These are phyloP conservation scores for Capsicum chinense DNA, from an alignment of 257 asterid genomes.

Conservation along the genomic window DNA sequence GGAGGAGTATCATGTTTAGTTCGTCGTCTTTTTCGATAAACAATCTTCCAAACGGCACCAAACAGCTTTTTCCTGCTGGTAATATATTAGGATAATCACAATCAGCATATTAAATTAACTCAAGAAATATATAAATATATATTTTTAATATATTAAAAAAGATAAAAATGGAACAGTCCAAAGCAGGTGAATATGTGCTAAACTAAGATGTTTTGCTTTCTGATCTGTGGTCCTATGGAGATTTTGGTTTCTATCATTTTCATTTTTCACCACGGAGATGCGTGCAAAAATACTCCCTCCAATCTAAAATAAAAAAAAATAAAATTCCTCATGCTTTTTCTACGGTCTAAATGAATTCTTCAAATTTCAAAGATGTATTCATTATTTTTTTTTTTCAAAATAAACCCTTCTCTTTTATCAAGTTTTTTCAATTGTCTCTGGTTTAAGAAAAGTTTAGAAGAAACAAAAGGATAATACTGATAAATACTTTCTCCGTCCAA, in stretches of 20 bases:
- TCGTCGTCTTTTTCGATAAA: background rate
- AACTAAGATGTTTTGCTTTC: background rate
- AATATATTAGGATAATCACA: background rate
- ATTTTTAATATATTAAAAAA: background rate
- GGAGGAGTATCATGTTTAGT: background rate
- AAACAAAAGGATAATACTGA: no score
- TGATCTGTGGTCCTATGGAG: background rate
- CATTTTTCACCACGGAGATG: constrained; percentile 7
- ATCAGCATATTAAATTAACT: background rate
- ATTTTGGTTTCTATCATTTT: constrained; percentile 12
- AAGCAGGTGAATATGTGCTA: background rate
- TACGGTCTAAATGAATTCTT: no score
- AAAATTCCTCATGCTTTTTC: no score
- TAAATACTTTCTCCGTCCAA: no score
- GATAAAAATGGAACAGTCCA: background rate
- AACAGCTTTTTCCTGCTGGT: background rate
- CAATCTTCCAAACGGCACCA: background rate
- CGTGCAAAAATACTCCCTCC: background rate
- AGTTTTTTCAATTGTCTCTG: no score
- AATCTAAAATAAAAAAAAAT: no score
- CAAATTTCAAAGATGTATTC: no score
- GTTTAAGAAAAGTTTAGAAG: no score
- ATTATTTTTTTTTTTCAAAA: no score
- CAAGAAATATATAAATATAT: no score
- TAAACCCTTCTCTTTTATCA: no score